These are phyloP conservation scores for Suillus bovinus DNA, from an alignment of 768 basidiomycete genomes.

Conservation along the genomic window DNA sequence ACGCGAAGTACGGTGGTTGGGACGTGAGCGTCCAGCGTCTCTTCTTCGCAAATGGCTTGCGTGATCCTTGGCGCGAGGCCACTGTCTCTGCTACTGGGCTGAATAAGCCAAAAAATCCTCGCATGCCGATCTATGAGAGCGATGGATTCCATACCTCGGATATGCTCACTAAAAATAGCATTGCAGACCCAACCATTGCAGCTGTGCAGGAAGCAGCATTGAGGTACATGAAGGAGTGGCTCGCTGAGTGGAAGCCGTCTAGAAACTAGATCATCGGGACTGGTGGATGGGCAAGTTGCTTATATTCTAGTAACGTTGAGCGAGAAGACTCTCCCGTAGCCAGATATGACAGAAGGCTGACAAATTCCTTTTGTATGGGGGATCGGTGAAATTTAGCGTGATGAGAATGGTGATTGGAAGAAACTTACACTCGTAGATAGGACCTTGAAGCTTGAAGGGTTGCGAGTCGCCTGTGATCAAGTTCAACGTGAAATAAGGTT, in stretches of 20 bases:
- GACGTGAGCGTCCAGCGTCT: slow-evolving; percentile 53
- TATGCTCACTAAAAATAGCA: slow-evolving; percentile 40
- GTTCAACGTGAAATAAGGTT: too few species aligned
- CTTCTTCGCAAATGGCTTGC: slow-evolving; percentile 70
- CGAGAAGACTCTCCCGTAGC: too few species aligned
- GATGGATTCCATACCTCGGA: slow-evolving; percentile 75
- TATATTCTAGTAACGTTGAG: not conserved
- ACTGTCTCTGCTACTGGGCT: slow-evolving; percentile 62
- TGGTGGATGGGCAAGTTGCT: not conserved
- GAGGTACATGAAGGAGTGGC: slow-evolving; percentile 57
- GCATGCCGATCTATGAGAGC: slow-evolving; percentile 56
- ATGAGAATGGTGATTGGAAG: too few species aligned
- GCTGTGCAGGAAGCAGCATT: slow-evolving; percentile 57
- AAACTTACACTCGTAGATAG: too few species aligned
- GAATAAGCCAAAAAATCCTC: slow-evolving; percentile 45
- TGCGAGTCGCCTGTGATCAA: too few species aligned
- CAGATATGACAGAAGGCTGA: too few species aligned
- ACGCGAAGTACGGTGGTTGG: slow-evolving; percentile 62
- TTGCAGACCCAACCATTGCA: slow-evolving; percentile 49
- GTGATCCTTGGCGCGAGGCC: slow-evolving; percentile 69
- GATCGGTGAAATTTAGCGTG: too few species aligned
- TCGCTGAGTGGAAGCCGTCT: slow-evolving; percentile 38
- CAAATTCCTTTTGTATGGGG: too few species aligned
- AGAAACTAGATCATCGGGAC: not conserved
- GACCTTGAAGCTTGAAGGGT: too few species aligned